Evolutionary conservation across 805 yeast genomes (phyloP).

Genomic region (Ogataea sp.): DNA sequence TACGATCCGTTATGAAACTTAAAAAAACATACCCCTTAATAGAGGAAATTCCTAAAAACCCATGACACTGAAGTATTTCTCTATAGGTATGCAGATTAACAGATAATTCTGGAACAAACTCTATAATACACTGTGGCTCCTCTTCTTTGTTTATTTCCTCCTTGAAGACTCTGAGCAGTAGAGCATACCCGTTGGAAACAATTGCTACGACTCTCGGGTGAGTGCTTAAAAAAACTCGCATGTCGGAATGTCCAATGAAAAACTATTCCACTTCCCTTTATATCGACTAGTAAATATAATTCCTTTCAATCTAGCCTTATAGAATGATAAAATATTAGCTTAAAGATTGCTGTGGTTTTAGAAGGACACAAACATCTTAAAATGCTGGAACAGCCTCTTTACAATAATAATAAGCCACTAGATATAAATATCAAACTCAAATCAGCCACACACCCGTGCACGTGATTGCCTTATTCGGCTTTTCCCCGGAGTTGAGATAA

Average conservation of each 20-base stretch:
- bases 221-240: constrained; percentile 57
- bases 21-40: constrained; percentile 47
- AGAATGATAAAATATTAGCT: no score
- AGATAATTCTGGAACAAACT: constrained; percentile 37
- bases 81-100: constrained; percentile 32
- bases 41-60: constrained; percentile 54
- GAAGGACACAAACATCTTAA: no score
- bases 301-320: no score
- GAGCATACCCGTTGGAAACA: constrained; percentile 47
- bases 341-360: no score
- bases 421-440: no score
- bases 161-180: constrained; percentile 46
- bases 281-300: no score
- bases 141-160: constrained; percentile 16
- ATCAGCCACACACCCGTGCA: no score
- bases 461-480: no score
- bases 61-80: constrained; percentile 38
- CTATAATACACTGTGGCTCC: constrained; percentile 39
- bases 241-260: constrained; percentile 12
- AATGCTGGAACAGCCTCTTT: no score
- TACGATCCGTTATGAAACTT: constrained; percentile 47
- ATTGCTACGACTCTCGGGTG: constrained; percentile 65
- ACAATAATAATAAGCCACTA: no score
- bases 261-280: no score
- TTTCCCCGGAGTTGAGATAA: no score